These are phyloP conservation scores for Pseudogymnoascus sp. DNA, from an alignment of 2,329 filamentous ascomycete genomes.

Conservation along the genomic window DNA sequence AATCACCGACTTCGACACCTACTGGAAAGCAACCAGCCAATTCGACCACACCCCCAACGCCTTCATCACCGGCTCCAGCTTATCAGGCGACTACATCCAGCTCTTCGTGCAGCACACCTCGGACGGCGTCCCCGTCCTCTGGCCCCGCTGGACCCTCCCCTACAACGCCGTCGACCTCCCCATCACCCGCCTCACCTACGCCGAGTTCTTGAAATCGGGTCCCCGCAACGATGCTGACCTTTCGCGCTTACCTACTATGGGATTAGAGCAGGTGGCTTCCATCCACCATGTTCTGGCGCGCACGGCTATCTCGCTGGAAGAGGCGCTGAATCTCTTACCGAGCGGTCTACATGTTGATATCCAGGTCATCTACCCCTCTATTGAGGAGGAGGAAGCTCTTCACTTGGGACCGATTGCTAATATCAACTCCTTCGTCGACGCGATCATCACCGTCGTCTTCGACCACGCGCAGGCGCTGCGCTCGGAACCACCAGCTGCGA, in stretches of 20 bases:
- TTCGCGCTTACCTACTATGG: slow-evolving; percentile 35
- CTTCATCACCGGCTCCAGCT: slow-evolving; percentile 86
- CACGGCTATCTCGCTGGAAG: slow-evolving; percentile 69
- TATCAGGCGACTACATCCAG: slow-evolving; percentile 91
- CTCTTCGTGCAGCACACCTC: slow-evolving; percentile 86
- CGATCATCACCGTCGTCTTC: slow-evolving; percentile 77
- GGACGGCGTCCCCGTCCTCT: slow-evolving; percentile 79
- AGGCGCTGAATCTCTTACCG: slow-evolving; percentile 68
- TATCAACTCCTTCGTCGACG: slow-evolving; percentile 79
- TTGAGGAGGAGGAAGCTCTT: slow-evolving; percentile 60
- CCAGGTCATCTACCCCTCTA: slow-evolving; percentile 80
- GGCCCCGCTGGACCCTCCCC: slow-evolving; percentile 72
- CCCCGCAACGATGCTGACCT: slow-evolving; percentile 32
- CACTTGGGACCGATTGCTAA: slow-evolving; percentile 68
- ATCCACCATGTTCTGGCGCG: slow-evolving; percentile 64
- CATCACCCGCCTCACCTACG: slow-evolving; percentile 66
- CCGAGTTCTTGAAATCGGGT: slow-evolving; percentile 52
- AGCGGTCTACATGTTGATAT: slow-evolving; percentile 78
- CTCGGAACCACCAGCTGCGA: slow-evolving; percentile 57
- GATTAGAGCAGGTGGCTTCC: slow-evolving; percentile 48
- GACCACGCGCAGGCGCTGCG: slow-evolving; percentile 71
- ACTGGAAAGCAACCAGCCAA: slow-evolving; percentile 97
- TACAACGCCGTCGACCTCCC: slow-evolving; percentile 73
- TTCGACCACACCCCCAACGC: slow-evolving; percentile 77
- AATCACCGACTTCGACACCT: slow-evolving; percentile 96